These are phyloP conservation scores for Venturia pyrina DNA, from an alignment of 2,329 filamentous ascomycete genomes.

Conservation along the genomic window DNA sequence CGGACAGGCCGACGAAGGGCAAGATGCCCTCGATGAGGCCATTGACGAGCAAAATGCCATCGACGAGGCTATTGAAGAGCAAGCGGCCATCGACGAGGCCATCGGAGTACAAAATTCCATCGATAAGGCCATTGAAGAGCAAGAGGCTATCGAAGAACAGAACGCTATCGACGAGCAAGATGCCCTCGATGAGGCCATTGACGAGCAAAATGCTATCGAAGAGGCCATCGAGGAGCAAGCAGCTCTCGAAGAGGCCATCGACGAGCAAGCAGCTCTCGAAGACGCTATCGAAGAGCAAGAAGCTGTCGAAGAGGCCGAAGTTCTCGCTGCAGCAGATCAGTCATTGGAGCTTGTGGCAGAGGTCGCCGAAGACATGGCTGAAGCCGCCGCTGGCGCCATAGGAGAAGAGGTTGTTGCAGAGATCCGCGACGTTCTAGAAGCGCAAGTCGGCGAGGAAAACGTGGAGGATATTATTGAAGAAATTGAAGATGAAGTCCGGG, in stretches of 20 bases:
- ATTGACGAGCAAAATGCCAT: neutral
- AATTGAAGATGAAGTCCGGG: neutral
- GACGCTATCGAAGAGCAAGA: neutral
- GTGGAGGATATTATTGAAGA: slow-evolving; percentile 2
- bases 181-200: neutral
- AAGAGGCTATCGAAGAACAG: neutral
- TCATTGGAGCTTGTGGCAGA: neutral
- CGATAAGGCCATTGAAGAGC: neutral
- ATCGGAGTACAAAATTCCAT: neutral
- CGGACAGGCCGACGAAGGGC: neutral
- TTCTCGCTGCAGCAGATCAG: neutral
- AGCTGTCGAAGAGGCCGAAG: neutral
- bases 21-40: neutral
- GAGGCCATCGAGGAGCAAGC: neutral
- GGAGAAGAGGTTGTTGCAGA: neutral
- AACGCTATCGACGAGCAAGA: neutral
- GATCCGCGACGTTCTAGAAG: neutral
- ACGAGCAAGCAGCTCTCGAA: neutral
- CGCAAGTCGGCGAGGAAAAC: slow-evolving; percentile 1
- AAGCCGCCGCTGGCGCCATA: neutral
- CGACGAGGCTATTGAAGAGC: neutral
- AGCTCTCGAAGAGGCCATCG: neutral
- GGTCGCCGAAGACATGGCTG: slow-evolving; percentile 4
- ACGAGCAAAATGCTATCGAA: neutral
- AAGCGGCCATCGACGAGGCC: neutral